Conservation (phyloP, 2,329 filamentous ascomycete species). For the Ophidiomyces ophidiicola region DNA sequence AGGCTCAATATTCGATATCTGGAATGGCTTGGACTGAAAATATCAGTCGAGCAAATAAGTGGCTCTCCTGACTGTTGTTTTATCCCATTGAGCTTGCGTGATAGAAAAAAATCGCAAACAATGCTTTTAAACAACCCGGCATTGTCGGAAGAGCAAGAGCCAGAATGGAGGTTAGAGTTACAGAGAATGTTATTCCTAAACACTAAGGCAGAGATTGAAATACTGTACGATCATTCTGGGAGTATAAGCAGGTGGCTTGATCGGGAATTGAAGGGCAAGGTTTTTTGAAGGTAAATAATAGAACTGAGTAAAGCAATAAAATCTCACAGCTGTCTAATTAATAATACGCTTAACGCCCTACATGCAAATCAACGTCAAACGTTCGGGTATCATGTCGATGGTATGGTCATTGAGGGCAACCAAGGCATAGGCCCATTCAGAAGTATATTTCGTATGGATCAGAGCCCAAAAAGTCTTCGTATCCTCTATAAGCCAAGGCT, state of each 20-base stretch:
- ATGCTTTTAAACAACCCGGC: slow-evolving; percentile 41
- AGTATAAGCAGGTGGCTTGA: slow-evolving; percentile 37
- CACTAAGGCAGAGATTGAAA: slow-evolving; percentile 51
- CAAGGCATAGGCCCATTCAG: background rate
- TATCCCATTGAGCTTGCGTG: slow-evolving; percentile 40
- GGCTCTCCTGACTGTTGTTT: slow-evolving; percentile 20
- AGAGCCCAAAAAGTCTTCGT: too few species aligned
- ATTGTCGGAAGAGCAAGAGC: slow-evolving; percentile 33
- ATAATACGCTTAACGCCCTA: background rate
- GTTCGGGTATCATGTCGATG: background rate
- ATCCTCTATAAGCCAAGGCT: slow-evolving; percentile 56
- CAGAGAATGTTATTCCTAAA: slow-evolving; percentile 52
- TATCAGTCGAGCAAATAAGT: slow-evolving; percentile 24
- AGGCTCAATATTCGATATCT: slow-evolving; percentile 37
- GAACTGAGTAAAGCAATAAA: background rate
- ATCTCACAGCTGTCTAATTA: background rate
- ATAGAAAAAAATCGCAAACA: slow-evolving; percentile 42
- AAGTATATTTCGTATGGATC: too few species aligned
- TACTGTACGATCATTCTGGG: slow-evolving; percentile 35
- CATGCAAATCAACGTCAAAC: background rate
- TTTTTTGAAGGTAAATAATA: background rate
- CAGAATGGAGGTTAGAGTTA: slow-evolving; percentile 40
- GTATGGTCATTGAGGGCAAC: background rate
- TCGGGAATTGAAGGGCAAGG: slow-evolving; percentile 10
- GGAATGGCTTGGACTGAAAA: slow-evolving; percentile 47